Evolutionary conservation across 495 filamentous ascomycete genomes (phyloP), one percentile per base, ranked within the genome.

Genomic region (Ramalina peruviana): DNA sequence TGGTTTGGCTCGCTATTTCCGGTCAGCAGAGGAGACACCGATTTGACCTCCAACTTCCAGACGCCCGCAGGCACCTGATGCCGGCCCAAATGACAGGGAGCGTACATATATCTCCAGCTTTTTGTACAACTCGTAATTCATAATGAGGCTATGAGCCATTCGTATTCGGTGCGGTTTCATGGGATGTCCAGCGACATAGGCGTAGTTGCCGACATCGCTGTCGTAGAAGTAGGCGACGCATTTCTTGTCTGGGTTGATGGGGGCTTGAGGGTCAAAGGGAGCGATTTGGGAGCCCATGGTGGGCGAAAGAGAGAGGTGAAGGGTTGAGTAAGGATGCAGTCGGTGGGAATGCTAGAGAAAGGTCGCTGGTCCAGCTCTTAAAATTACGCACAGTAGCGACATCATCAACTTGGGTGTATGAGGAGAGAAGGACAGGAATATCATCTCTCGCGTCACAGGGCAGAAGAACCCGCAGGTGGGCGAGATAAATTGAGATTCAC

Each of bases 81-180:
- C 23, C 21, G 4, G 27, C 37, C 36, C 13, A 42, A 2, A 25
- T 25, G 23, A 25, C 23, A 4, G n/a, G 23, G 36, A n/a, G 76
- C 85, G 72, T 68, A 94, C 89, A 58, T 97, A 99, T 16, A 99
- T 95, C 59, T 99, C 92, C 81, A 99, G 93, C 62, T 93, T 93
- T 67, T 94, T 94, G 68, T 97, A 99, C 0, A 96, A 76, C 21
- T 86, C 85, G 69, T 96, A 97, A 66, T 99, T 97, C 92, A 99
- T 97, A 48, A 99, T 89, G 65, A 99, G 66, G 56, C 82, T 88
- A 71, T 99, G 92, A 38, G 92, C 87, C 75, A 99, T 82, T 55
- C 92, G 80, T 66, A 99, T 97, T 41, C 92, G 82, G 70, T 98
- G 92, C 15, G 92, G 92, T 71, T 99, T 99, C 92, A 99, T 99